These are phyloP conservation scores for Arabis hirsuta DNA, from an alignment of 345 rosid genomes.

Conservation along the genomic window DNA sequence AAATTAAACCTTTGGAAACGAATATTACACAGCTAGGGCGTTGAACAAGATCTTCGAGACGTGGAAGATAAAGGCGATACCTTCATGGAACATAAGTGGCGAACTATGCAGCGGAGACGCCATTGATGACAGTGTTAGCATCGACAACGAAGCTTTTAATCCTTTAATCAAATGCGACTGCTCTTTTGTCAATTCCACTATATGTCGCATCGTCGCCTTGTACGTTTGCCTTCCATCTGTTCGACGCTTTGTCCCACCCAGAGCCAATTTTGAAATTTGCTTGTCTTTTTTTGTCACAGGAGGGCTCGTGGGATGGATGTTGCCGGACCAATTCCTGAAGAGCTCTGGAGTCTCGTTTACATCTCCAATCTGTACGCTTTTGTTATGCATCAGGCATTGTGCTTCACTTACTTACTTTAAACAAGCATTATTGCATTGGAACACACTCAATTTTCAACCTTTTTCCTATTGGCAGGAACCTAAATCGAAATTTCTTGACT, in stretches of 20 bases:
- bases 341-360: slow-evolving; percentile 45
- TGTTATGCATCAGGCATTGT: too few species aligned
- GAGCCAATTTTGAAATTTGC: neutral
- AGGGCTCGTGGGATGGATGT: slow-evolving; percentile 39
- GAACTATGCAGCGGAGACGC: slow-evolving; percentile 65
- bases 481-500: slow-evolving; percentile 38
- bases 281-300: slow-evolving; percentile 25
- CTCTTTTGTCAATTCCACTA: slow-evolving; percentile 36
- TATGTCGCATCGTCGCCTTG: slow-evolving; percentile 44
- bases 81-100: slow-evolving; percentile 59
- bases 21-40: slow-evolving; percentile 14
- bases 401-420: neutral
- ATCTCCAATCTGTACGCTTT: slow-evolving; percentile 42
- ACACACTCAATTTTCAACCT: neutral
- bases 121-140: slow-evolving; percentile 23
- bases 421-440: neutral
- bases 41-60: slow-evolving; percentile 54
- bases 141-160: slow-evolving; percentile 37
- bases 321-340: slow-evolving; percentile 40
- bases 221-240: slow-evolving; percentile 34
- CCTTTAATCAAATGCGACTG: slow-evolving; percentile 73
- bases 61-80: slow-evolving; percentile 49
- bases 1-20: too few species aligned
- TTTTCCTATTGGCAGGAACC: slow-evolving; percentile 30
- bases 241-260: slow-evolving; percentile 27